Conservation (phyloP, 2,329 filamentous ascomycete species). For the Cordyceps fumosorosea region DNA sequence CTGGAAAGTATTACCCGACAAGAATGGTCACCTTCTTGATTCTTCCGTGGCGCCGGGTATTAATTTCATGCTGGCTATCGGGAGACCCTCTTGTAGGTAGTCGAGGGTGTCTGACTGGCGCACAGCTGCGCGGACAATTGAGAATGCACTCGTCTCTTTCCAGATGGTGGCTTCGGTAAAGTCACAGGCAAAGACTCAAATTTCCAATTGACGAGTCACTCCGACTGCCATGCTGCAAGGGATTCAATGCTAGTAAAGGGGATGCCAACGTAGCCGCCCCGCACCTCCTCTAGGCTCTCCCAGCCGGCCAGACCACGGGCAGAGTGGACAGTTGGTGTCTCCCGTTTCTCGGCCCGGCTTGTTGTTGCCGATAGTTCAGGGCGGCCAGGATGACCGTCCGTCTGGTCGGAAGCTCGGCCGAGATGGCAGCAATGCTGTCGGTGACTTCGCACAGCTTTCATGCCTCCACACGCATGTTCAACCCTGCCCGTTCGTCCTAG, state of each 20-base stretch:
- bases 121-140: neutral
- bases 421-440: neutral
- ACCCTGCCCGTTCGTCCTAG: neutral
- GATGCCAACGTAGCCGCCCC: neutral
- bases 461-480: neutral
- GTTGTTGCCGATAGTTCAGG: neutral
- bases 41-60: neutral
- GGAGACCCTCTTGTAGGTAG: neutral
- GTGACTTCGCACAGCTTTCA: neutral
- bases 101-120: neutral
- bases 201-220: neutral
- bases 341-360: conserved; percentile 6
- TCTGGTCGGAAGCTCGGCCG: conserved; percentile 8
- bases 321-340: neutral
- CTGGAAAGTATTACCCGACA: conserved; percentile 3
- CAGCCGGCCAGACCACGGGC: neutral
- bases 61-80: neutral
- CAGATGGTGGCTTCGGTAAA: neutral
- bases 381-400: neutral
- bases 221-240: neutral
- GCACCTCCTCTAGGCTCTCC: neutral
- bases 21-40: neutral
- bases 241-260: neutral
- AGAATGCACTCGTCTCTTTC: neutral
- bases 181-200: neutral